These are phyloP conservation scores for Saxispiralis lemnorum DNA, from an alignment of 495 filamentous ascomycete species.

Conservation along the genomic window DNA sequence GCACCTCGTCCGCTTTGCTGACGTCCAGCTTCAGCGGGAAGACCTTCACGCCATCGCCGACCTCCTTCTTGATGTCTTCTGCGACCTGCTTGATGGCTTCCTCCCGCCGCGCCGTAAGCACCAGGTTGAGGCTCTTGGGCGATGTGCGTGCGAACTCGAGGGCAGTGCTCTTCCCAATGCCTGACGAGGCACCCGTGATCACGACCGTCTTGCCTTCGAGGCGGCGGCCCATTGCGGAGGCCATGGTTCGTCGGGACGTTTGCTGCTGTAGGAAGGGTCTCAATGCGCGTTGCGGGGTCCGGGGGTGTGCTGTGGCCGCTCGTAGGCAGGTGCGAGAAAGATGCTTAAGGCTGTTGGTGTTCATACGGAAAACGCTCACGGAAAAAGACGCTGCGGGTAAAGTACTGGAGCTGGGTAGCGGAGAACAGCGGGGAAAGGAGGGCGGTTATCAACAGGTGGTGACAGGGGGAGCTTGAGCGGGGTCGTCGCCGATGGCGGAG, in stretches of 20 bases:
- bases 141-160: slow-evolving; percentile 81
- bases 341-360: neutral
- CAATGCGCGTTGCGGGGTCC: neutral
- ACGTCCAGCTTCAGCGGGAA: slow-evolving; percentile 74
- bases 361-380: neutral
- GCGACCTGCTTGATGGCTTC: slow-evolving; percentile 63
- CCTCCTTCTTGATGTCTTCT: slow-evolving; percentile 57
- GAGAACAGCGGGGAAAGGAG: neutral
- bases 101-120: slow-evolving; percentile 70
- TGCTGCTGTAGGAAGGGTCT: neutral
- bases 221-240: slow-evolving; percentile 62
- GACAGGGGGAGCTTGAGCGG: neutral
- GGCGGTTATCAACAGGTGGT: neutral
- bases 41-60: slow-evolving; percentile 66
- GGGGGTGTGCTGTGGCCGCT: neutral
- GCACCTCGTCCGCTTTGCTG: slow-evolving; percentile 58
- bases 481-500: neutral
- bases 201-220: slow-evolving; percentile 87
- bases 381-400: neutral
- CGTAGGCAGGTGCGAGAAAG: neutral
- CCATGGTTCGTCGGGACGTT: slow-evolving; percentile 39
- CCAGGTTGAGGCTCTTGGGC: slow-evolving; percentile 62
- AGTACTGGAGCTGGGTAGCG: neutral
- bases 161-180: slow-evolving; percentile 73
- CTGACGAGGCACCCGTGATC: slow-evolving; percentile 83